Conservation (phyloP, 2,329 filamentous ascomycete genomes). For the Fusarium ambrosium region DNA sequence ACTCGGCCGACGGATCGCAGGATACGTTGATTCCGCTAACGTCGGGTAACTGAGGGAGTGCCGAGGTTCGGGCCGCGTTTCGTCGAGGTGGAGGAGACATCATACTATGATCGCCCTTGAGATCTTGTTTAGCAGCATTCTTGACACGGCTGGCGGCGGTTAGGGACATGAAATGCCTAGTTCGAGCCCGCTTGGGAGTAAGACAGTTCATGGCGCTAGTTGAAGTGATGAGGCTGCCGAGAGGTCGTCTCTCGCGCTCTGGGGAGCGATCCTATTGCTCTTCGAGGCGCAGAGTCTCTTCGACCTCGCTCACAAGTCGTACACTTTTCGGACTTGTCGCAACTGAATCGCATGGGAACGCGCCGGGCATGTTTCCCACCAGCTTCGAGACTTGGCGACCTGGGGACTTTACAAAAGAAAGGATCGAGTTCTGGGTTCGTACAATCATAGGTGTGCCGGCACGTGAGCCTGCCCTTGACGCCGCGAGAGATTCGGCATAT, state of each 20-base stretch:
- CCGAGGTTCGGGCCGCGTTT: conserved; percentile 76
- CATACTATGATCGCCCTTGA: conserved; percentile 64
- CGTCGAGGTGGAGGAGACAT: conserved; percentile 68
- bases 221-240: conserved; percentile 29
- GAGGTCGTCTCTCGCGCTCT: conserved; percentile 32
- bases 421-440: conserved; percentile 59
- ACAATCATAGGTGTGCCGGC: conserved; percentile 79
- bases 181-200: conserved; percentile 50
- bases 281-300: conserved; percentile 41
- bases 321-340: conserved; percentile 58
- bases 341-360: conserved; percentile 49
- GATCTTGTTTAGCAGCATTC: conserved; percentile 61
- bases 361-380: conserved; percentile 41
- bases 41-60: conserved; percentile 80
- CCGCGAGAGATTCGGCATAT: conserved; percentile 74
- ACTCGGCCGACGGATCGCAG: conserved; percentile 75
- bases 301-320: conserved; percentile 57
- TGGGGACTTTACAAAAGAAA: conserved; percentile 48
- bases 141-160: conserved; percentile 62
- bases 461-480: conserved; percentile 72
- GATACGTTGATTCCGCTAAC: conserved; percentile 78
- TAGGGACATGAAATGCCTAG: conserved; percentile 56
- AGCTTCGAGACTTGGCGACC: conserved; percentile 32
- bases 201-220: conserved; percentile 48
- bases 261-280: conserved; percentile 50